These are phyloP conservation scores for Phytophthora brassicae DNA, from an alignment of 352 stramenopile species.

Conservation along the genomic window DNA sequence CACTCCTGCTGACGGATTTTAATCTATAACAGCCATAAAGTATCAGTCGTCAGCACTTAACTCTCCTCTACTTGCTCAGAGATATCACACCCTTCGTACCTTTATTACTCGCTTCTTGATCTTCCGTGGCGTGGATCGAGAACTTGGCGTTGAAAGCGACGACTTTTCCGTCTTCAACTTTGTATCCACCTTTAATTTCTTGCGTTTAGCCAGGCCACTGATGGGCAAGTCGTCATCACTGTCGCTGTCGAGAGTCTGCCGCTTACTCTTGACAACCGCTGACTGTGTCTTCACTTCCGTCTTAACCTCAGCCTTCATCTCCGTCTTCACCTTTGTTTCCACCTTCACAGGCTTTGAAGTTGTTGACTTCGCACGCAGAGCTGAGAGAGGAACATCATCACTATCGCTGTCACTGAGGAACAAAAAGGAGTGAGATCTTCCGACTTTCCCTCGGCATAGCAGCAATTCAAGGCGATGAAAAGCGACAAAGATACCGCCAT, in stretches of 20 bases:
- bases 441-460: slow-evolving; percentile 7
- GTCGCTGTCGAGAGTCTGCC: slow-evolving; percentile 44
- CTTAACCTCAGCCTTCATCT: slow-evolving; percentile 34
- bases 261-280: slow-evolving; percentile 29
- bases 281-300: slow-evolving; percentile 15
- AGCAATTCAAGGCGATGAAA: neutral
- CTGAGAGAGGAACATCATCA: slow-evolving; percentile 80
- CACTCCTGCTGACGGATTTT: slow-evolving; percentile 86
- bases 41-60: neutral
- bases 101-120: slow-evolving; percentile 72
- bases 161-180: slow-evolving; percentile 27
- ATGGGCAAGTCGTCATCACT: slow-evolving; percentile 80
- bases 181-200: slow-evolving; percentile 63
- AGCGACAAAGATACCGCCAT: neutral
- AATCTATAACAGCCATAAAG: slow-evolving; percentile 42
- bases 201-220: slow-evolving; percentile 54
- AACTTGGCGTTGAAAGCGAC: slow-evolving; percentile 7
- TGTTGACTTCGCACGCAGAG: slow-evolving; percentile 39
- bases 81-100: slow-evolving; percentile 23
- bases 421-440: slow-evolving; percentile 31
- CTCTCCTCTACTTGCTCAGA: neutral
- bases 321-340: too few relatives aligned
- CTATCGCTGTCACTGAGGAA: slow-evolving; percentile 63
- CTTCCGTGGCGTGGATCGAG: slow-evolving; percentile 21
- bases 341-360: too few relatives aligned